Evolutionary conservation across 2,329 filamentous ascomycete genomes (phyloP).

Genomic region (Monosporascus sp.): DNA sequence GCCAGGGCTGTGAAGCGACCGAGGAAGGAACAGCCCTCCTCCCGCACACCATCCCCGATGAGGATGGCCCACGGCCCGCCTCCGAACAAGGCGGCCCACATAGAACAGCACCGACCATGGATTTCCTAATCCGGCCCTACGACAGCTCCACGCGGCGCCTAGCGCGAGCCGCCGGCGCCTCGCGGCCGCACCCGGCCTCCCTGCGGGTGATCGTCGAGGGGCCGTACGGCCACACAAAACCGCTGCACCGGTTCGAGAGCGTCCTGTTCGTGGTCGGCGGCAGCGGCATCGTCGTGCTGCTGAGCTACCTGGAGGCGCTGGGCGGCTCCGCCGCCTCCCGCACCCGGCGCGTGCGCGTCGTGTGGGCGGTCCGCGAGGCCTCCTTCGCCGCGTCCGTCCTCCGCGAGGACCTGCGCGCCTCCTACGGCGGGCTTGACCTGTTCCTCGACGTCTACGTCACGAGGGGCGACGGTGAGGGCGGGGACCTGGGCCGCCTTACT

Average conservation of each 20-base stretch:
- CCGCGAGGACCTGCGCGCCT: slow-evolving; percentile 25
- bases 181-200: slow-evolving; percentile 18
- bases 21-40: slow-evolving; percentile 6
- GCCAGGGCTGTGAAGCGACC: neutral
- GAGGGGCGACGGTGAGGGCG: neutral
- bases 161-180: slow-evolving; percentile 21
- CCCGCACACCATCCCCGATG: too few relatives aligned
- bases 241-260: slow-evolving; percentile 32
- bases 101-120: slow-evolving; percentile 21
- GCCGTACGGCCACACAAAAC: slow-evolving; percentile 37
- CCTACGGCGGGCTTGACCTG: slow-evolving; percentile 21
- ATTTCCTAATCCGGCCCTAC: slow-evolving; percentile 42
- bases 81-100: neutral
- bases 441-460: slow-evolving; percentile 34
- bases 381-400: slow-evolving; percentile 32
- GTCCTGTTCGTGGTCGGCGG: slow-evolving; percentile 41
- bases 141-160: slow-evolving; percentile 38
- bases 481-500: neutral
- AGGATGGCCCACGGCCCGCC: neutral
- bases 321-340: slow-evolving; percentile 14
- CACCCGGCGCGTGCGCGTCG: slow-evolving; percentile 24
- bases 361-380: slow-evolving; percentile 40
- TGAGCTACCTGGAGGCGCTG: slow-evolving; percentile 31
- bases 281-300: slow-evolving; percentile 38
- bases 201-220: slow-evolving; percentile 38